These are phyloP conservation scores for Anisodus acutangulus DNA, from an alignment of 257 asterid species.

Conservation along the genomic window DNA sequence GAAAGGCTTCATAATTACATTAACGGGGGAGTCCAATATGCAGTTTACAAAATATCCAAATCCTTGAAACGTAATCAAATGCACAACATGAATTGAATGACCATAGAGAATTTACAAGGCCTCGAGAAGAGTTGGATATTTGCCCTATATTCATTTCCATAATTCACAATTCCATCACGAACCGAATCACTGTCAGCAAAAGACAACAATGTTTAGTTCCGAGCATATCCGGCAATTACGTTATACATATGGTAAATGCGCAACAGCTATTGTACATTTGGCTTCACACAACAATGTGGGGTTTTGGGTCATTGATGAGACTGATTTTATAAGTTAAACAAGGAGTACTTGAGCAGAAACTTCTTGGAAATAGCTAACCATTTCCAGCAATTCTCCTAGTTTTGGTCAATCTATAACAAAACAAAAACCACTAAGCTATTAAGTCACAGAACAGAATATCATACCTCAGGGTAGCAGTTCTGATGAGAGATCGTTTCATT, in stretches of 20 bases:
- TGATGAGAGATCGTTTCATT: constrained; percentile 47
- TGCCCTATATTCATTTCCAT: constrained; percentile 13
- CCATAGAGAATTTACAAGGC: background rate
- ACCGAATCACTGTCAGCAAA: constrained; percentile 6
- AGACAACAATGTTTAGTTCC: background rate
- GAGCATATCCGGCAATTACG: background rate
- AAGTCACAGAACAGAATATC: background rate
- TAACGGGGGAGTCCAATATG: background rate
- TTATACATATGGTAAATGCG: background rate
- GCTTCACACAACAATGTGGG: background rate
- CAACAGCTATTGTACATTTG: background rate
- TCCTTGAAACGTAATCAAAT: background rate
- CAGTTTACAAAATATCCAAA: background rate
- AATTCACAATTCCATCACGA: constrained; percentile 17
- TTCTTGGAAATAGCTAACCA: constrained; percentile 18
- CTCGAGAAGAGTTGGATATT: background rate
- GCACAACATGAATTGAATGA: background rate
- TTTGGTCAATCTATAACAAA: background rate
- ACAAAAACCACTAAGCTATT: background rate
- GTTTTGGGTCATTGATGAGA: background rate
- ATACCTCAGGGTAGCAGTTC: constrained; percentile 59
- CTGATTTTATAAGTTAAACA: background rate
- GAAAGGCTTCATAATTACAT: constrained; percentile 18
- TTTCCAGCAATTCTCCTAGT: background rate
- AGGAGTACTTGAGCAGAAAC: constrained; percentile 27